phyloP scores from a whole-genome alignment of 495 filamentous ascomycete species.

The Annulohypoxylon moriforme region DNA sequence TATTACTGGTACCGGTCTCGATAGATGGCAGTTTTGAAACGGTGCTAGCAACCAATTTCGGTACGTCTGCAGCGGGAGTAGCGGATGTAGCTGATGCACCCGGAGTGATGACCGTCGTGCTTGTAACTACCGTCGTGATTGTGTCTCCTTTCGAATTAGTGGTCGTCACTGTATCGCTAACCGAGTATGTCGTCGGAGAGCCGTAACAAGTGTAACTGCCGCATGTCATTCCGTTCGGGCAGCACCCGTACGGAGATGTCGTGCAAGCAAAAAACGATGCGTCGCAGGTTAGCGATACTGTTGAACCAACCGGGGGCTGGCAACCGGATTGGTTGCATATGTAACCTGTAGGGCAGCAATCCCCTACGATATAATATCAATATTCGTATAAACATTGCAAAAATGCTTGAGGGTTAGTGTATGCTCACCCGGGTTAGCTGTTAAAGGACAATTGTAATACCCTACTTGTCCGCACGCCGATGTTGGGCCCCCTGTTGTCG shows the following conservation, averaged over 20 bases:
- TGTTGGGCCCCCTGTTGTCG: conserved; percentile 54
- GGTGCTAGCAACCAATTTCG: conserved; percentile 54
- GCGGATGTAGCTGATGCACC: conserved; percentile 36
- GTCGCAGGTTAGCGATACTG: conserved; percentile 43
- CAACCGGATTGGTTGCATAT: conserved; percentile 50
- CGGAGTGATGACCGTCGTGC: conserved; percentile 47
- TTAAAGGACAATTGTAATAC: conserved; percentile 49
- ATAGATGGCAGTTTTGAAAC: conserved; percentile 52
- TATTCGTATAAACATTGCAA: not conserved
- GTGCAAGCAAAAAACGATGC: conserved; percentile 53
- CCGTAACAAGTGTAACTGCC: conserved; percentile 53
- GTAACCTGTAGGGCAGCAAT: conserved; percentile 47
- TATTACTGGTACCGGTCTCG: conserved; percentile 27
- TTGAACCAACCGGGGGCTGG: conserved; percentile 46
- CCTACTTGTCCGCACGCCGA: conserved; percentile 50
- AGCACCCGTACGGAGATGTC: conserved; percentile 54
- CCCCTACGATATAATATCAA: conserved; percentile 32
- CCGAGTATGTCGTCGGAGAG: conserved; percentile 45
- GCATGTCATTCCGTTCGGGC: conserved; percentile 53
- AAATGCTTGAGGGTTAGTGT: not conserved
- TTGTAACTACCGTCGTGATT: conserved; percentile 47
- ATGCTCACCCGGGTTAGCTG: conserved; percentile 39
- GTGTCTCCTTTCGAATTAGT: conserved; percentile 47
- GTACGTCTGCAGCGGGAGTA: conserved; percentile 22
- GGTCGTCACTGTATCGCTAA: conserved; percentile 50